Base-by-base conservation (phyloP, 306 rosid genomes). In the Gleditsia sinensis region DNA sequence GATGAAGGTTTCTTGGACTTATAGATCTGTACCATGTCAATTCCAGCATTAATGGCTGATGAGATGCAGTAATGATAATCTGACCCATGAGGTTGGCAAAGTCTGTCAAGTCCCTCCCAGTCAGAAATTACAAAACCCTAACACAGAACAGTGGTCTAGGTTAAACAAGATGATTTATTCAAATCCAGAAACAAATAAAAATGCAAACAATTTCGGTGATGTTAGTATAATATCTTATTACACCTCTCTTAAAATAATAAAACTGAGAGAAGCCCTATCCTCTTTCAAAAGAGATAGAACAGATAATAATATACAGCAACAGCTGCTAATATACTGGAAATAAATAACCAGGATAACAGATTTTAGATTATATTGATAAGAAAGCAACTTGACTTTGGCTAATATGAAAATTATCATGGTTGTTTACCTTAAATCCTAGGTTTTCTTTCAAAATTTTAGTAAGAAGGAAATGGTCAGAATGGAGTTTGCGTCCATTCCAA, bases 121-220 rank as follows among this genome's bases (percentile, higher is more conserved):
- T 94, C 94, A 77, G 96, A 88, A 68, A 91, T 88, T 30, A 94
- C 86, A 88, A 94, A 85, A 69, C 96, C 98, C 94, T 94, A 82
- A 75, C 72, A 69, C 67, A 77, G 17, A 81, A 12, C 40, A 76
- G 61, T 80, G 45, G 39, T 67, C 2, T n/a, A 45, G 53, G 13
- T 69, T 19, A 50, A 63, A 28, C 65, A n/a, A 62, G 49, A 60
- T 48, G 40, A 12, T 64, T 50, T 14, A 55, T 19, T 42, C 21
- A 79, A 60, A 55, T 25, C 48, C 67, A 51, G 36, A 43, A 81
- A 75, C 28, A 27, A 10, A 67, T 40, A 45, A 80, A 80, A 65
- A 43, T 9, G 56, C 37, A 62, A 11, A 58, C 16, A 78, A 37
- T 1, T 32, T 8, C 51, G 62, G 11, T 40, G 9, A 33, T 30